A percentile compares a stretch with the other conserved stretches of the same genome.
Conservation (phyloP, 75 land plant genomes). For the Pinus albicaulis region DNA sequence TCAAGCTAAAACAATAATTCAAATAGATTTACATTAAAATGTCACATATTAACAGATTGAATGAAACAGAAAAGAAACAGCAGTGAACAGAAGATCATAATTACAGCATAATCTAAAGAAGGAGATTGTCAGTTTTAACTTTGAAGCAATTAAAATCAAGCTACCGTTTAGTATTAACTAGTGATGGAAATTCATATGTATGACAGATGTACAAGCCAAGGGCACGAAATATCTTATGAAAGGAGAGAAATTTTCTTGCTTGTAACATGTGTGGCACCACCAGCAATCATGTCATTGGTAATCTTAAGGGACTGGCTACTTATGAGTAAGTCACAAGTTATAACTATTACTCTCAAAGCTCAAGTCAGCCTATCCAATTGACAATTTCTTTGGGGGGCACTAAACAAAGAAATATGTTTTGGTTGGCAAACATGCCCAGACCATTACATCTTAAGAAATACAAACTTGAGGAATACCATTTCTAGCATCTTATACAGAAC, state of each 20-base stretch:
- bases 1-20: background rate
- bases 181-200: background rate
- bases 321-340: background rate
- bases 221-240: slow-evolving; percentile 1
- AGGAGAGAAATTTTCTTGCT: slow-evolving; percentile 8
- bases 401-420: slow-evolving; percentile 10
- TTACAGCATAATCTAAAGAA: slow-evolving; percentile 3
- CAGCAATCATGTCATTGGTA: slow-evolving; percentile 10
- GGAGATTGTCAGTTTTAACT: background rate
- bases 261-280: background rate
- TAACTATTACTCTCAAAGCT: slow-evolving; percentile 9
- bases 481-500: background rate
- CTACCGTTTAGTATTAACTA: background rate
- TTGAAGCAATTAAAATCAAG: background rate
- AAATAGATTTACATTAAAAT: background rate
- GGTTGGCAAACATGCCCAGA: slow-evolving; percentile 11
- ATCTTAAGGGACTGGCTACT: slow-evolving; percentile 9
- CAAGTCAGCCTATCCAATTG: slow-evolving; percentile 10
- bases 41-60: background rate
- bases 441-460: slow-evolving; percentile 4
- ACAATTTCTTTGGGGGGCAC: slow-evolving; percentile 3
- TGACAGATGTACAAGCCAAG: background rate
- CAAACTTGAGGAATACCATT: slow-evolving; percentile 8
- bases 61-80: background rate
- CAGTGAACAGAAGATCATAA: background rate